These are phyloP conservation scores for Fusarium sp. DNA, from an alignment of 2,329 filamentous ascomycete species.

Conservation along the genomic window DNA sequence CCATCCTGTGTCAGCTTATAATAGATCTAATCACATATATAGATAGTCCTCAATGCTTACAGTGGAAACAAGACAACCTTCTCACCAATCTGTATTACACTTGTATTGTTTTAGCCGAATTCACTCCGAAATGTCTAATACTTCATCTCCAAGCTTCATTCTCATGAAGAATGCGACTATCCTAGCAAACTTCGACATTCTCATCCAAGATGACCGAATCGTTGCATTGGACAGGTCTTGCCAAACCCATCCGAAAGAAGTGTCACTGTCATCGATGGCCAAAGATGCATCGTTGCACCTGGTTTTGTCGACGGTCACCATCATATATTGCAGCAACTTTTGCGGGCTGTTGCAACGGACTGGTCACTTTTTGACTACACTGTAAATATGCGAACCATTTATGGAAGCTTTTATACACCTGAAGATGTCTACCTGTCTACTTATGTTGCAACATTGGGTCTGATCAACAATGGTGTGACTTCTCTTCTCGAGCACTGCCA, in stretches of 20 bases:
- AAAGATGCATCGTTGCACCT: not conserved
- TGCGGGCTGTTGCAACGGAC: not conserved
- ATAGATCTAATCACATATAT: not conserved
- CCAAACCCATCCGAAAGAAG: not conserved
- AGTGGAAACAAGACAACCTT: rapidly evolving
- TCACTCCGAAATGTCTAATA: not conserved
- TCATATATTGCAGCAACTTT: not conserved
- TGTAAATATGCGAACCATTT: not conserved
- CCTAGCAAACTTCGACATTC: not conserved
- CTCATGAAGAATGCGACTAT: not conserved
- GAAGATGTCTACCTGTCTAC: not conserved
- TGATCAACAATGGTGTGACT: not conserved
- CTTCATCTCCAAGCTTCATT: not conserved
- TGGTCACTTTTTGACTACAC: not conserved
- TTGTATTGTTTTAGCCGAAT: not conserved
- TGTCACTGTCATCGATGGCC: not conserved
- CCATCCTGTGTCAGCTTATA: no score
- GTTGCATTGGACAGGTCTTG: not conserved
- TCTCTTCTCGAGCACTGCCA: not conserved
- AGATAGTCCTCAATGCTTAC: rapidly evolving
- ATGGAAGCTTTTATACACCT: not conserved
- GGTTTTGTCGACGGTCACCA: not conserved
- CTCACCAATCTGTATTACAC: rapidly evolving
- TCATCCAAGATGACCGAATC: not conserved
- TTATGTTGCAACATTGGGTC: not conserved